Conservation (phyloP, 495 filamentous ascomycete genomes). For the Neurospora sp. region DNA sequence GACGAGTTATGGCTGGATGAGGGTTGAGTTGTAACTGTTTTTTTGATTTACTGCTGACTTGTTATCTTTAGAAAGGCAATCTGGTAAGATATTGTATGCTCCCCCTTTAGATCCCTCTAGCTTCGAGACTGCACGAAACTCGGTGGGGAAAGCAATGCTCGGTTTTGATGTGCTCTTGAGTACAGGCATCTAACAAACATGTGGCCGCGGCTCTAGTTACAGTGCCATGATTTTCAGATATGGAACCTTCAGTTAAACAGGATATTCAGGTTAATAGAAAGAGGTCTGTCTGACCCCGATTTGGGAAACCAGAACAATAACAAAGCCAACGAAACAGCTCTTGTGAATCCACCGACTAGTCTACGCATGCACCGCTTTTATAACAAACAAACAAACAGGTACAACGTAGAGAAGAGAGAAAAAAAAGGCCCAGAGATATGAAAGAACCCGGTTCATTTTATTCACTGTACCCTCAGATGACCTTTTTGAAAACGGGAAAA, state of each 20-base stretch:
- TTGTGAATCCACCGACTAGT: background rate
- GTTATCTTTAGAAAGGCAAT: too few relatives aligned
- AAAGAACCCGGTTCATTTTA: background rate
- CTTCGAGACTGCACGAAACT: too few relatives aligned
- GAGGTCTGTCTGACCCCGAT: background rate
- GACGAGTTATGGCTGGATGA: too few relatives aligned
- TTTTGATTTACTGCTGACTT: too few relatives aligned
- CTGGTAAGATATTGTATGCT: too few relatives aligned
- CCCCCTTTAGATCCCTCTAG: too few relatives aligned
- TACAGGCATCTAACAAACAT: background rate
- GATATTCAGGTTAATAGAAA: background rate
- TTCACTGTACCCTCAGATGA: background rate
- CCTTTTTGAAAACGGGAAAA: background rate
- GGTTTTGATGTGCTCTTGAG: background rate
- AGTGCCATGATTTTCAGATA: background rate
- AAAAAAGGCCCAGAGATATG: background rate
- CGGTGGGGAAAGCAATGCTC: background rate
- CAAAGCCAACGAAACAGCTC: background rate
- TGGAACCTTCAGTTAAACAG: background rate
- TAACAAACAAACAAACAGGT: background rate
- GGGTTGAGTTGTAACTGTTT: too few relatives aligned
- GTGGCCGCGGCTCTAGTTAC: background rate
- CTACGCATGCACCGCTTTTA: background rate
- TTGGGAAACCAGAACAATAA: background rate
- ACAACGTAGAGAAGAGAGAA: background rate